A percentile compares a stretch with the other conserved stretches of the same genome.
Conservation (phyloP, 2,329 filamentous ascomycete species). For the Hymenoscyphus repandus region DNA sequence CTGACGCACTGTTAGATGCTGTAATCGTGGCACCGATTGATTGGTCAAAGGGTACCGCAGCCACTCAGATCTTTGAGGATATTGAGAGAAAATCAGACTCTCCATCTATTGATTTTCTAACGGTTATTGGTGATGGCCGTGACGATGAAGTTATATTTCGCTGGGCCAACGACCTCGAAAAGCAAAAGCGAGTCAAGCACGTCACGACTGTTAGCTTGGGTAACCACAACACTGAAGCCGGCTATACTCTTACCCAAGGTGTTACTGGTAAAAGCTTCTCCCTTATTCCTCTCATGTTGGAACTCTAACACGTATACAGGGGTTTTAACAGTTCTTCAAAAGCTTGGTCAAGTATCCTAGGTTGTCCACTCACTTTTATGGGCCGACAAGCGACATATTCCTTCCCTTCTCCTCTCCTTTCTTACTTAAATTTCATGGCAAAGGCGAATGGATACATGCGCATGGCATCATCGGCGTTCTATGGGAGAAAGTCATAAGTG, state of each 20-base stretch:
- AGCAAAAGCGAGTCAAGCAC: constrained; percentile 53
- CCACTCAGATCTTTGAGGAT: constrained; percentile 64
- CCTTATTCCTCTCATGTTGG: neutral
- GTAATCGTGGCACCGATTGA: constrained; percentile 81
- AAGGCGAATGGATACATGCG: no score
- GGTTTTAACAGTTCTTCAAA: constrained; percentile 48
- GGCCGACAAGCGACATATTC: neutral
- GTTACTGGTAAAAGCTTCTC: constrained; percentile 64
- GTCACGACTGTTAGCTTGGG: constrained; percentile 85
- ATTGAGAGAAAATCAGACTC: constrained; percentile 38
- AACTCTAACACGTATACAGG: constrained; percentile 29
- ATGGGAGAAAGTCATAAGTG: no score
- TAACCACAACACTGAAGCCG: constrained; percentile 81
- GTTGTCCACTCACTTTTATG: neutral
- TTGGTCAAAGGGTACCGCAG: constrained; percentile 84
- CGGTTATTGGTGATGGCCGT: constrained; percentile 84
- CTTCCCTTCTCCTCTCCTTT: neutral
- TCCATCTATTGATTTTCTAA: constrained; percentile 68
- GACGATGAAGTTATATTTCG: constrained; percentile 92
- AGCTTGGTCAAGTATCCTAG: constrained; percentile 35
- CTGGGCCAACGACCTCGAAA: constrained; percentile 78
- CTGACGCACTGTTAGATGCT: constrained; percentile 41
- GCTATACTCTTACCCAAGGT: constrained; percentile 80
- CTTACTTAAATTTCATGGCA: no score
- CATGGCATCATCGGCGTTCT: no score